Evolutionary conservation across 2,329 filamentous ascomycete genomes (phyloP).

Genomic region (Colletotrichum sp.): DNA sequence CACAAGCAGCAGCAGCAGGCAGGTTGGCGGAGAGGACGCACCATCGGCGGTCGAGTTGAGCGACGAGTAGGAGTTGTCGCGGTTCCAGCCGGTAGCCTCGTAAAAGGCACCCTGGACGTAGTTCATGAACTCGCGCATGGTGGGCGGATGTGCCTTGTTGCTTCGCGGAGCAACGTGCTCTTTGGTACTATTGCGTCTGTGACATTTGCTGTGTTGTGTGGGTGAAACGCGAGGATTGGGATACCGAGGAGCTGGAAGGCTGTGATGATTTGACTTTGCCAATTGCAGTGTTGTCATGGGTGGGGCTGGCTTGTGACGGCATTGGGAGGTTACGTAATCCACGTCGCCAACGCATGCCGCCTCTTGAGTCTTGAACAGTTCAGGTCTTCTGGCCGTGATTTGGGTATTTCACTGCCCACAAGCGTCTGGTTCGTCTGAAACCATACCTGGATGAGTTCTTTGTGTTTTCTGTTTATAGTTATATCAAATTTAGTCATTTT

Average conservation of each 20-base stretch:
- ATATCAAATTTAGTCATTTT: not conserved
- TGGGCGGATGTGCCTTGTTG: constrained; percentile 20
- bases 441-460: rapidly evolving
- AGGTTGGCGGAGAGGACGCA: constrained; percentile 38
- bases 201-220: not conserved
- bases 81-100: constrained; percentile 84
- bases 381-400: too few species aligned
- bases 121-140: constrained; percentile 96
- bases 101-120: constrained; percentile 93
- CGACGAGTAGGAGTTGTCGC: constrained; percentile 89
- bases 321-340: not conserved
- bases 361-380: not conserved
- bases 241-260: not conserved
- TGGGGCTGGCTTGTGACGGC: not conserved
- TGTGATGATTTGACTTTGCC: not conserved
- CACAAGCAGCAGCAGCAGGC: not conserved
- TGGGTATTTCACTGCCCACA: too few species aligned
- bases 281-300: not conserved
- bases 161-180: constrained; percentile 7
- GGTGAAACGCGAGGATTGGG: not conserved
- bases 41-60: constrained; percentile 85
- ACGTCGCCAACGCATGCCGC: not conserved
- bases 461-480: not conserved
- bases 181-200: not conserved
- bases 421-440: rapidly evolving